Percentiles rank a stretch among this genome's conserved stretches.
These are phyloP conservation scores for Hygrocybe punicea DNA, from an alignment of 768 basidiomycete genomes.

Conservation along the genomic window DNA sequence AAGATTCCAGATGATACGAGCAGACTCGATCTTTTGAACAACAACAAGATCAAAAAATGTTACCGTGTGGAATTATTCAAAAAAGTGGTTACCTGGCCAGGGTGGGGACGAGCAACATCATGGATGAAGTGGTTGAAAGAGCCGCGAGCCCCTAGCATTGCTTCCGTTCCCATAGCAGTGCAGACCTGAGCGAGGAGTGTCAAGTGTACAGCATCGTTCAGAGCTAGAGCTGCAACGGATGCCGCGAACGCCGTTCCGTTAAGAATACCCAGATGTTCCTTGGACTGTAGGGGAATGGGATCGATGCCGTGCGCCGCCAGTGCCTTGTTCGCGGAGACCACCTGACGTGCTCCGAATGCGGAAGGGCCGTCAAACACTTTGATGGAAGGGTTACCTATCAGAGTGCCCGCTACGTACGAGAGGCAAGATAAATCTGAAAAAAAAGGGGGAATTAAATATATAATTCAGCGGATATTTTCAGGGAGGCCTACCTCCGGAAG, in stretches of 20 bases:
- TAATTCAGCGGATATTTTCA: not conserved
- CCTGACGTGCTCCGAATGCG: conserved; percentile 47
- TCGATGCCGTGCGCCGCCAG: conserved; percentile 50
- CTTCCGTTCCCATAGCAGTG: conserved; percentile 79
- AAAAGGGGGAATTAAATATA: not conserved
- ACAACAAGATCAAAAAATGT: not conserved
- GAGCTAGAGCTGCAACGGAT: conserved; percentile 65
- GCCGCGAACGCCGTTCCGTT: conserved; percentile 79
- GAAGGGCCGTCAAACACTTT: conserved; percentile 58
- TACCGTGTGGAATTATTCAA: not conserved
- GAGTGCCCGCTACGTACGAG: conserved; percentile 64
- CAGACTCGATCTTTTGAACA: conserved; percentile 53
- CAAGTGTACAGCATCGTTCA: conserved; percentile 68
- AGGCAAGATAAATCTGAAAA: conserved; percentile 39
- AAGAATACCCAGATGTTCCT: conserved; percentile 66
- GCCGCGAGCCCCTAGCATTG: conserved; percentile 60
- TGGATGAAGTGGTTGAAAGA: conserved; percentile 73
- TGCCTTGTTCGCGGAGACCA: conserved; percentile 49
- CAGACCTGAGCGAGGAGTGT: conserved; percentile 64
- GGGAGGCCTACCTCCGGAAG: conserved; percentile 60
- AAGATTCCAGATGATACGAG: conserved; percentile 57
- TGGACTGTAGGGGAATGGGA: conserved; percentile 58
- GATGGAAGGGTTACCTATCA: conserved; percentile 65
- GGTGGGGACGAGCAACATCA: conserved; percentile 68
- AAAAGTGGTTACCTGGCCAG: conserved; percentile 55